Evolutionary conservation across 257 asterid species (phyloP).

Genomic region (Solanum appendiculatum): DNA sequence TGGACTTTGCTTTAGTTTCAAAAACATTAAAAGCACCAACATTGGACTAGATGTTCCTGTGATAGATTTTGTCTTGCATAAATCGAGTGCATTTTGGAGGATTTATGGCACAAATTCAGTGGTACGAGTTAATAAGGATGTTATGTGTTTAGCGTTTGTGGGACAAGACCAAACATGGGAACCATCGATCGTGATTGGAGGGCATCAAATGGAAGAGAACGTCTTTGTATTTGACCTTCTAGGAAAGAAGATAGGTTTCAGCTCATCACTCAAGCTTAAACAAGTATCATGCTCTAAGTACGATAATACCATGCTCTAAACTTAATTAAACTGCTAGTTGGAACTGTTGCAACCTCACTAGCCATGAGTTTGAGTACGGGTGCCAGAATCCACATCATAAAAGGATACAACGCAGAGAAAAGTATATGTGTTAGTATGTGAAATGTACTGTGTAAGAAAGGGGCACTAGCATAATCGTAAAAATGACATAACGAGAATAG

Average conservation of each 20-base stretch:
- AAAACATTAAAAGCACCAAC: background rate
- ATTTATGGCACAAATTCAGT: constrained; percentile 34
- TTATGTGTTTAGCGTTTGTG: constrained; percentile 32
- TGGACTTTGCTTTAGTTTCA: constrained; percentile 36
- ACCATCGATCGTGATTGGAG: constrained; percentile 28
- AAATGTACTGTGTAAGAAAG: too few relatives aligned
- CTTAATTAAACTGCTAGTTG: too few relatives aligned
- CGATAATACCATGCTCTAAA: too few relatives aligned
- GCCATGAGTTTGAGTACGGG: too few relatives aligned
- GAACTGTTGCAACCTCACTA: too few relatives aligned
- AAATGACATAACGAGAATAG: too few relatives aligned
- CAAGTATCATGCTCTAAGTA: constrained; percentile 28
- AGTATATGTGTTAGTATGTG: too few relatives aligned
- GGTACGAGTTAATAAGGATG: constrained; percentile 18
- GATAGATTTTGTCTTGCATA: constrained; percentile 3
- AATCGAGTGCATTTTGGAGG: constrained; percentile 19
- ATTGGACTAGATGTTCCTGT: background rate
- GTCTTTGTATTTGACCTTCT: constrained; percentile 35
- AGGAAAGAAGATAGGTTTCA: constrained; percentile 29
- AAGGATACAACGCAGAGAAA: too few relatives aligned
- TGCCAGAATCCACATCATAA: too few relatives aligned
- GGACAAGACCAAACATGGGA: constrained; percentile 23
- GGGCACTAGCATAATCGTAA: too few relatives aligned
- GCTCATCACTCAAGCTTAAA: constrained; percentile 20
- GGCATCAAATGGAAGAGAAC: constrained; percentile 40